Conservation (phyloP, 2,329 filamentous ascomycete genomes). For the Mycocentrospora acerina region DNA sequence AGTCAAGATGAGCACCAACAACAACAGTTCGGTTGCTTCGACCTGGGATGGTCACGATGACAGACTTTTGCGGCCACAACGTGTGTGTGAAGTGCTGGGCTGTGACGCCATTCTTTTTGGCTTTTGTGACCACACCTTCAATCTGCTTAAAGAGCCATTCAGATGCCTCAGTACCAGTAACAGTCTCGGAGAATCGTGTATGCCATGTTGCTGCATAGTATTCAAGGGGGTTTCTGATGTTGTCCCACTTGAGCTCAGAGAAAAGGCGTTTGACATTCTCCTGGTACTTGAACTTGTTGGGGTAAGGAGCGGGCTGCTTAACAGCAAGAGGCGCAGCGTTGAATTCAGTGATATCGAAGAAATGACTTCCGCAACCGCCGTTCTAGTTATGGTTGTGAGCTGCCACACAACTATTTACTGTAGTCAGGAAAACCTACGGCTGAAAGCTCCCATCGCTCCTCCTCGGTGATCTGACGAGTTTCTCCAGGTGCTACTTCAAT, state of each 20-base stretch:
- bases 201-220: slow-evolving; percentile 17
- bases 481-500: slow-evolving; percentile 78
- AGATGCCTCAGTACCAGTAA: slow-evolving; percentile 70
- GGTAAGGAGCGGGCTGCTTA: slow-evolving; percentile 13
- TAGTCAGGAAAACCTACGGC: slow-evolving; percentile 53
- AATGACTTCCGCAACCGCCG: slow-evolving; percentile 20
- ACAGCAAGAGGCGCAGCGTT: slow-evolving; percentile 14
- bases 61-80: slow-evolving; percentile 77
- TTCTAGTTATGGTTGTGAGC: slow-evolving; percentile 8
- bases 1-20: slow-evolving; percentile 71
- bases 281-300: slow-evolving; percentile 14
- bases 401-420: not conserved
- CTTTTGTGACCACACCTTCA: slow-evolving; percentile 66
- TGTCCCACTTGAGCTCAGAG: slow-evolving; percentile 17
- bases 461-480: slow-evolving; percentile 81
- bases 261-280: slow-evolving; percentile 13
- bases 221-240: slow-evolving; percentile 19
- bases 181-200: slow-evolving; percentile 19
- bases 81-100: slow-evolving; percentile 73
- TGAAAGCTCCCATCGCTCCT: slow-evolving; percentile 85
- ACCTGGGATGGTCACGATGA: slow-evolving; percentile 85
- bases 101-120: slow-evolving; percentile 68
- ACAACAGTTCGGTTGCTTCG: slow-evolving; percentile 78
- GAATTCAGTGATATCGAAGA: slow-evolving; percentile 23
- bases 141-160: slow-evolving; percentile 79